phyloP scores from a whole-genome alignment of 2,329 filamentous ascomycete species.

The Alternaria solani region DNA sequence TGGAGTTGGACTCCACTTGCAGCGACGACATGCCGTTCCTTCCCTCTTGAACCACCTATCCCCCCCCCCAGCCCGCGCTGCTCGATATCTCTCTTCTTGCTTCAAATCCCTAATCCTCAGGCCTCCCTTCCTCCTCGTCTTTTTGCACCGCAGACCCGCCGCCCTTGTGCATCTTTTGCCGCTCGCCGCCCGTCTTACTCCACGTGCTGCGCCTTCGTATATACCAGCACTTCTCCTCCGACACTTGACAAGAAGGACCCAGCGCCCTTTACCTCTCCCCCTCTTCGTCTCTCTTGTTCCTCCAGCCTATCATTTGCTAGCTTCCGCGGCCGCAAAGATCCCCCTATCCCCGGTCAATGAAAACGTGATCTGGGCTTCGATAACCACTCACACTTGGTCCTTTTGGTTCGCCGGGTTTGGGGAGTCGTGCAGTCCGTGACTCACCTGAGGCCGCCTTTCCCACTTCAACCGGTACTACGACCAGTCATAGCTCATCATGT shows the following conservation, averaged over 20 bases:
- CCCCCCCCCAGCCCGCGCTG: constrained; percentile 26
- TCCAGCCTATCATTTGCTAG: constrained; percentile 18
- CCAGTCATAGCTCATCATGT: constrained; percentile 51
- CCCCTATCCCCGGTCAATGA: constrained; percentile 32
- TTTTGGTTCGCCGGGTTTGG: constrained; percentile 35
- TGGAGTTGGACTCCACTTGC: constrained; percentile 2
- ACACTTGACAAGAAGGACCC: constrained; percentile 30
- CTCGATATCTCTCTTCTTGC: constrained; percentile 25
- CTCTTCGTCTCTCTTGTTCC: constrained; percentile 18
- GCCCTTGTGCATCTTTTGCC: constrained; percentile 35
- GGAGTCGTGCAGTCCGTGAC: constrained; percentile 42
- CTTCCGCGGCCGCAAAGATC: constrained; percentile 15
- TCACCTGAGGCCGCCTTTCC: constrained; percentile 46
- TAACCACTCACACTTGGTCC: constrained; percentile 34
- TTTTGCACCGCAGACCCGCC: constrained; percentile 32
- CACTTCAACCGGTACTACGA: constrained; percentile 31
- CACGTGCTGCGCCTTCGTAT: constrained; percentile 47
- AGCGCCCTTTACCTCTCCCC: constrained; percentile 40
- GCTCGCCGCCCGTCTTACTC: constrained; percentile 40
- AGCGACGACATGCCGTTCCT: constrained; percentile 25
- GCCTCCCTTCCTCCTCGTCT: constrained; percentile 34
- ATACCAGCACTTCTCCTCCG: constrained; percentile 35
- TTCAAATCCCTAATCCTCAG: constrained; percentile 37
- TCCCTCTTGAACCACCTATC: constrained; percentile 29
- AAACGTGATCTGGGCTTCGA: constrained; percentile 35